phyloP scores from a whole-genome alignment of 2,329 filamentous ascomycete species.

The Zelopaecilomyces penicillatus region DNA sequence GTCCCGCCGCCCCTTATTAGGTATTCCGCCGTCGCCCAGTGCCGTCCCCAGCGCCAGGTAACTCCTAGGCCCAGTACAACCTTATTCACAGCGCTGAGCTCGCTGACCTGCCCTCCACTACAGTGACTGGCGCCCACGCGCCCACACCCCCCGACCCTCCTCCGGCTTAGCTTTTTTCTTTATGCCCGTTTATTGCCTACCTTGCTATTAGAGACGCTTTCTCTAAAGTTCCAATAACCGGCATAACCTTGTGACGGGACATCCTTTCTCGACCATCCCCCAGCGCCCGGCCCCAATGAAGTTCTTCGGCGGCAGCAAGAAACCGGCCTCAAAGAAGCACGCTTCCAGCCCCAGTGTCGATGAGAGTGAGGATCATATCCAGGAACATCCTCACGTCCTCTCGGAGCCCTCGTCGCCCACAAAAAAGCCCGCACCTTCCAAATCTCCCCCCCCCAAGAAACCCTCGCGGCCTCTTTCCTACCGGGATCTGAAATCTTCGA shows the following conservation, averaged over 20 bases:
- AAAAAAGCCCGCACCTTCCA: slow-evolving; percentile 20
- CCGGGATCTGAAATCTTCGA: slow-evolving; percentile 19
- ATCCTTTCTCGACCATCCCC: slow-evolving; percentile 14
- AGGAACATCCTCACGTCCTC: slow-evolving; percentile 24
- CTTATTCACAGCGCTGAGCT: too few species aligned
- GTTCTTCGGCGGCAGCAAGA: slow-evolving; percentile 40
- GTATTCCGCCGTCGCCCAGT: too few species aligned
- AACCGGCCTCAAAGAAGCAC: slow-evolving; percentile 35
- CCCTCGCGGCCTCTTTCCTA: slow-evolving; percentile 23
- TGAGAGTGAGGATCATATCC: slow-evolving; percentile 30
- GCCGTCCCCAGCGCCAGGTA: too few species aligned
- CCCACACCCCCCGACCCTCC: background rate
- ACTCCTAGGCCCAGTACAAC: too few species aligned
- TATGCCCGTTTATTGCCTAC: slow-evolving; percentile 24
- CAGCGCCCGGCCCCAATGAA: slow-evolving; percentile 33
- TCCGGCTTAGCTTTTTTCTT: slow-evolving; percentile 11
- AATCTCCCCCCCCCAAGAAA: slow-evolving; percentile 19
- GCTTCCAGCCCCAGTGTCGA: slow-evolving; percentile 25
- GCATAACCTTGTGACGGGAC: slow-evolving; percentile 33
- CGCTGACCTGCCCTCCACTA: background rate
- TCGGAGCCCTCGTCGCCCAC: slow-evolving; percentile 30
- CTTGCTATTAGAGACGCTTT: slow-evolving; percentile 5
- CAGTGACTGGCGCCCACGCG: background rate
- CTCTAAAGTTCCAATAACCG: slow-evolving; percentile 22
- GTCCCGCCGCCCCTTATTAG: too few species aligned